Evolutionary conservation across 2,329 filamentous ascomycete species (phyloP), one percentile per base, ranked within the genome.

Genomic region (Dactylonectria macrodidyma): DNA sequence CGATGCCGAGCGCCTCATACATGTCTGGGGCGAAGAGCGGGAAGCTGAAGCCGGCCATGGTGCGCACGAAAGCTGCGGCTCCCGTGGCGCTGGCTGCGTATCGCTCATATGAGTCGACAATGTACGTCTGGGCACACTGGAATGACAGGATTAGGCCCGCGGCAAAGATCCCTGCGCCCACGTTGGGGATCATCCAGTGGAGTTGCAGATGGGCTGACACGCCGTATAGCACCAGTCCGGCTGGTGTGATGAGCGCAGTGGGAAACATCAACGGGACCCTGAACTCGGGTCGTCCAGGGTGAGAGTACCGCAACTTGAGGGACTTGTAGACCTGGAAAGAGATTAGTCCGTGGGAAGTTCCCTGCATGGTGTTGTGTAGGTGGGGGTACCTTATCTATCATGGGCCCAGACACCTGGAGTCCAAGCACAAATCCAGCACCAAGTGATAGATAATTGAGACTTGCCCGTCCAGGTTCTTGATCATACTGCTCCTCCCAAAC

Each of bases 121-220:
- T 82, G 62, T 91, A 91, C 0, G 88, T 88, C 70, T 89, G 86
- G 38, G 87, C 84, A 26, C 87, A 87, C 76, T 88, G 87, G 68
- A 90, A 91, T 0, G 84, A 82, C 0, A 88, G 81, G 54, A 90
- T 86, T 60, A 88, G 84, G 0, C 88, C 89, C 1, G 84, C 78
- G 0, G 87, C 71, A 19, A 83, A 78, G 1, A 81, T 75, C 0
- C 72, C 79, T 8, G 87, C 86, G 1, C 89, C 90, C 41, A 91
- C 82, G 66, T 91, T 89, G 0, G 89, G 88, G 5, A 89, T 78
- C 30, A 86, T 82, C 85, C 85, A 88, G 73, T 87, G 84, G 0
- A 80, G 70, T 3, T 78, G 70, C 3, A 80, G 72, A 34, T 87
- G 74, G 0, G 83, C 80, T 0, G 82, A 74, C 77, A 86, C 84